Evolutionary conservation across 108 stramenopile genomes (phyloP), one percentile per base, ranked within the genome.

Genomic region (Epithemia pelagica): DNA sequence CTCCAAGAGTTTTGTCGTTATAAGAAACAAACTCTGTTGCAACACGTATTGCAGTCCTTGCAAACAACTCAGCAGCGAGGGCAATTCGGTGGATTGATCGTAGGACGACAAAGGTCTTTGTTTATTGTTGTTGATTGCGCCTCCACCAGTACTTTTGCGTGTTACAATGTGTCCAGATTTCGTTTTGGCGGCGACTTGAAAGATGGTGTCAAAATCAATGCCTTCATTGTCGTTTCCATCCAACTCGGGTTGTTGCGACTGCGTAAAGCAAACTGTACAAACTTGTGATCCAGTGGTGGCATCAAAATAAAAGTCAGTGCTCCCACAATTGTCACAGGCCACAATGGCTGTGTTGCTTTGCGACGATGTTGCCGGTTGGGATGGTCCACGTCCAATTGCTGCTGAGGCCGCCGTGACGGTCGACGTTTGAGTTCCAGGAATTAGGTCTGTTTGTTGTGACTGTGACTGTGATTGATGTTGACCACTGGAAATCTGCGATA

Each of bases 251-350:
- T 46, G 37, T 76, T 87, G 89, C 28, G 76, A 81, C 67, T 87
- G 85, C 1, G 82, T 86, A 59, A 73, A 87, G 69, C 89, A 90
- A n/a, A 65, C 69, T 10, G 73, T 74, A 62, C 89, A 90, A 19
- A 66, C 74, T 32, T 84, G 67, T 19, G 62, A 63, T n/a, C 84
- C 84, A 1, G 78, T 72, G 0, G 78, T 62, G 30, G 76, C 75
- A 59, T 90, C 89, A 21, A 74, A 28, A 76, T 90, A 90, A 37
- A 75, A 85, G 15, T 73, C 64, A 5, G 76, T 76, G n/a, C 80
- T 75, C 0, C 81, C 82, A 66, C 89, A 90, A 73, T 81, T 81
- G 37, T 75, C 76, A 64, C 89, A 90, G 15, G 27, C 23, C 28
- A 18, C 28, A 54, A 3, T 32, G 7, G 22, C 25, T 7, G 3